Evolutionary conservation across 768 basidiomycete genomes (phyloP).

Genomic region (Hygrocybe coccinea): DNA sequence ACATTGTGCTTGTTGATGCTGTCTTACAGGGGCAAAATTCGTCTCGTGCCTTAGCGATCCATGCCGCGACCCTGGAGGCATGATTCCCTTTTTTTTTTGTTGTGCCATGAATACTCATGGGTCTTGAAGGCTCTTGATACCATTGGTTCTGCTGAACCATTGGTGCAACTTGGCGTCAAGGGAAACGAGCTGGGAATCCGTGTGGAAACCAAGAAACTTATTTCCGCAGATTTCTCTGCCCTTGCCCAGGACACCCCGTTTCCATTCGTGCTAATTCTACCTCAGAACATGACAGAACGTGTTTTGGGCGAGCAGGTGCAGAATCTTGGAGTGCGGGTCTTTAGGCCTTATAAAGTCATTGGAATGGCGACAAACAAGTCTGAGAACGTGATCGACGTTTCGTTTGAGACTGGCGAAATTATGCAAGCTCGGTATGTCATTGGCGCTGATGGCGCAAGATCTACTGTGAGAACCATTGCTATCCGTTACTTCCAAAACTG

Average conservation of each 20-base stretch:
- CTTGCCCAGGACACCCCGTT: constrained; percentile 40
- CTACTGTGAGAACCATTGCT: constrained; percentile 32
- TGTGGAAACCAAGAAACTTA: constrained; percentile 27
- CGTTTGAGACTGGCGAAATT: constrained; percentile 42
- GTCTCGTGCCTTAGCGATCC: constrained; percentile 45
- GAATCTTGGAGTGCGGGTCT: constrained; percentile 29
- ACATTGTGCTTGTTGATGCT: constrained; percentile 43
- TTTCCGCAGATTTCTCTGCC: constrained; percentile 27
- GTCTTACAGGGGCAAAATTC: constrained; percentile 24
- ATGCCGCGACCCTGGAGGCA: constrained; percentile 53
- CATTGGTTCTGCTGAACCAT: constrained; percentile 37
- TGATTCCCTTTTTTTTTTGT: constrained; percentile 1
- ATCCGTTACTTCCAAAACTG: not conserved
- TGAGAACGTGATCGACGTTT: constrained; percentile 31
- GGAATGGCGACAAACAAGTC: constrained; percentile 30
- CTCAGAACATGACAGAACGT: constrained; percentile 43
- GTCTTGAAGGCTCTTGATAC: constrained; percentile 39
- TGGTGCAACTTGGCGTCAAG: constrained; percentile 37
- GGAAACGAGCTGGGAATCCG: constrained; percentile 21
- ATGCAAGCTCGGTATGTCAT: constrained; percentile 44
- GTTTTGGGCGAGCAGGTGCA: constrained; percentile 34
- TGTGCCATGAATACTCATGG: not conserved
- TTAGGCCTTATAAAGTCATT: constrained; percentile 37
- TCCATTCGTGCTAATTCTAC: constrained; percentile 39
- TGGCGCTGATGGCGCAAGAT: constrained; percentile 49